A percentile compares a stretch with the other conserved stretches of the same genome.
Evolutionary conservation across 768 basidiomycete species (phyloP).

Genomic region (Ramaria rubella): DNA sequence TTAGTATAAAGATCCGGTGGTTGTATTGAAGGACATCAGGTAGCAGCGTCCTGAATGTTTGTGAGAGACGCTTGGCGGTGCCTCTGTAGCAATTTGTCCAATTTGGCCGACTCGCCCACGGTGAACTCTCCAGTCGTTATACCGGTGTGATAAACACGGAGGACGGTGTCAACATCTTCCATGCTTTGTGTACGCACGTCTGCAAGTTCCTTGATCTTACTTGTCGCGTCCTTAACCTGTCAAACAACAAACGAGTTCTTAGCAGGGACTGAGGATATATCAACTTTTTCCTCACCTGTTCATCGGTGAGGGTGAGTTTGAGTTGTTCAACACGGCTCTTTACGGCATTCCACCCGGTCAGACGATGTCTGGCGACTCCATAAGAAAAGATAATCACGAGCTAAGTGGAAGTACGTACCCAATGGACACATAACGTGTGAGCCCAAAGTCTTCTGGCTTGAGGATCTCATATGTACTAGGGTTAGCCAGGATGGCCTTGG

Average conservation of each 20-base stretch:
- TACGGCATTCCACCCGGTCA: constrained; percentile 99
- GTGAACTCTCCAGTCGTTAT: constrained; percentile 88
- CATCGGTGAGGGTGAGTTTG: constrained; percentile 82
- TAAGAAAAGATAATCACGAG: background rate
- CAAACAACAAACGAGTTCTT: background rate
- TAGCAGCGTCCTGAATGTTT: background rate
- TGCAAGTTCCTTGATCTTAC: constrained; percentile 99
- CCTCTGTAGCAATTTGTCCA: constrained; percentile 79
- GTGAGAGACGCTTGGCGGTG: constrained; percentile 46
- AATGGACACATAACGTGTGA: constrained; percentile 96
- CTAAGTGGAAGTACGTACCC: constrained; percentile 43
- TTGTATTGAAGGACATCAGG: background rate
- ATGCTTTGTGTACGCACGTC: constrained; percentile 98
- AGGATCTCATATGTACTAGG: constrained; percentile 98
- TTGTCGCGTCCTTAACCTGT: constrained; percentile 95
- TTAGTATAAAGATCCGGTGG: no score
- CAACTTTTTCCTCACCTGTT: constrained; percentile 50
- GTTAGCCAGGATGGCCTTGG: constrained; percentile 99
- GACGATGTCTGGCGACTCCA: constrained; percentile 57
- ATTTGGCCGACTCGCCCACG: constrained; percentile 88
- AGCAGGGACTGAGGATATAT: background rate
- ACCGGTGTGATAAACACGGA: constrained; percentile 92
- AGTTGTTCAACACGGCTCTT: constrained; percentile 99
- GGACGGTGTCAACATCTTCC: constrained; percentile 97
- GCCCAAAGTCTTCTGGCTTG: constrained; percentile 98